These are phyloP conservation scores for Penicillium glabrum DNA, from an alignment of 2,329 filamentous ascomycete species.

Conservation along the genomic window DNA sequence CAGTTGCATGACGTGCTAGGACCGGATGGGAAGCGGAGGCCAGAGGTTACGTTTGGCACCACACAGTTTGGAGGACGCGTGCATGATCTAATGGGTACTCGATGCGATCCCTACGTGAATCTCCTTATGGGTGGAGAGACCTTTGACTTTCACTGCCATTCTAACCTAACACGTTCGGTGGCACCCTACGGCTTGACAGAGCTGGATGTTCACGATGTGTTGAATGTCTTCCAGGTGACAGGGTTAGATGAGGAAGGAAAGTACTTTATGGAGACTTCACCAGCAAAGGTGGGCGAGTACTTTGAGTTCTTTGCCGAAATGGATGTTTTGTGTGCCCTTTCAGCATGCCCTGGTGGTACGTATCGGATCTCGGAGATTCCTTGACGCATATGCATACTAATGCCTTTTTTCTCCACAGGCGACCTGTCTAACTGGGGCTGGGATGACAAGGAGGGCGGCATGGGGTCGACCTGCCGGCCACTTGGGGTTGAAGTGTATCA, in stretches of 20 bases:
- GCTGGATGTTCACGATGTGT: conserved; percentile 76
- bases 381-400: conserved; percentile 11
- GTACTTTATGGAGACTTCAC: conserved; percentile 68
- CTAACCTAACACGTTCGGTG: conserved; percentile 74
- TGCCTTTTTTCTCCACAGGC: conserved; percentile 35
- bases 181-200: conserved; percentile 68
- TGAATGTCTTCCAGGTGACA: conserved; percentile 85
- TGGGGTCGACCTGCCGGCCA: conserved; percentile 69
- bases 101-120: conserved; percentile 84
- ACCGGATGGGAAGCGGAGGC: conserved; percentile 33
- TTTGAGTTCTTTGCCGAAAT: conserved; percentile 81
- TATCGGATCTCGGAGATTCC: not conserved
- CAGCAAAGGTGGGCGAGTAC: conserved; percentile 50
- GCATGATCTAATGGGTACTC: conserved; percentile 78
- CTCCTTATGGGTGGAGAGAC: conserved; percentile 66
- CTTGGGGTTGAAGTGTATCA: conserved; percentile 72
- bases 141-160: conserved; percentile 83
- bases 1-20: conserved; percentile 38
- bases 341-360: conserved; percentile 69
- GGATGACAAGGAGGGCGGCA: conserved; percentile 58
- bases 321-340: conserved; percentile 66
- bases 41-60: conserved; percentile 44
- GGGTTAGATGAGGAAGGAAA: conserved; percentile 69
- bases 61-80: conserved; percentile 62
- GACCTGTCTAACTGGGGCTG: conserved; percentile 83